These are phyloP conservation scores for Ilyonectria robusta DNA, from an alignment of 2,329 filamentous ascomycete species.

Conservation along the genomic window DNA sequence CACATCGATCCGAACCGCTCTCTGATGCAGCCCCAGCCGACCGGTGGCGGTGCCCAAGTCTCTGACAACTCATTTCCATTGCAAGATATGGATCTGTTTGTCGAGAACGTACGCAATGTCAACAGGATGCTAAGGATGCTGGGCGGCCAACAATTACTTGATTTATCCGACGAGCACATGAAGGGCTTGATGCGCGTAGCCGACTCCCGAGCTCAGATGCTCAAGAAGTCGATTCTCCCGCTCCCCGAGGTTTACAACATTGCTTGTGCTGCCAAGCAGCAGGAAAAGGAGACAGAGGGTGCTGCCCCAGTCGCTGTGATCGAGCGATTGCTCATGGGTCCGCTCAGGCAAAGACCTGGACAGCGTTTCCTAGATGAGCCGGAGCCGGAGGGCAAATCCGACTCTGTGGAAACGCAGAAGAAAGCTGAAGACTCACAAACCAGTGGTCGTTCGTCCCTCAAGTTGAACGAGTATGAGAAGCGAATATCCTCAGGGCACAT, in stretches of 20 bases:
- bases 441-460: slow-evolving; percentile 50
- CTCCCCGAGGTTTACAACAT: slow-evolving; percentile 57
- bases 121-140: slow-evolving; percentile 62
- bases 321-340: slow-evolving; percentile 52
- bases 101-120: slow-evolving; percentile 64
- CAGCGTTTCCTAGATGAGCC: slow-evolving; percentile 50
- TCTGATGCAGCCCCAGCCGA: slow-evolving; percentile 47
- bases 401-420: slow-evolving; percentile 47
- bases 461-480: slow-evolving; percentile 84
- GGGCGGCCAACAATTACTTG: slow-evolving; percentile 43
- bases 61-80: slow-evolving; percentile 44
- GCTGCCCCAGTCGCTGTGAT: slow-evolving; percentile 46
- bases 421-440: slow-evolving; percentile 49
- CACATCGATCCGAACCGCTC: slow-evolving; percentile 48
- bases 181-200: slow-evolving; percentile 47
- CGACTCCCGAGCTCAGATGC: slow-evolving; percentile 46
- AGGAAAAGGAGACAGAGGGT: slow-evolving; percentile 39
- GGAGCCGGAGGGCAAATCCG: slow-evolving; percentile 42
- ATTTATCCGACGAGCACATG: slow-evolving; percentile 44
- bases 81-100: slow-evolving; percentile 57
- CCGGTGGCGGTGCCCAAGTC: slow-evolving; percentile 36
- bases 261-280: slow-evolving; percentile 51
- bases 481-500: slow-evolving; percentile 86
- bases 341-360: slow-evolving; percentile 50
- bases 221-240: slow-evolving; percentile 55